Evolutionary conservation across 2,329 filamentous ascomycete genomes (phyloP).

Genomic region (Lachnellula arida): DNA sequence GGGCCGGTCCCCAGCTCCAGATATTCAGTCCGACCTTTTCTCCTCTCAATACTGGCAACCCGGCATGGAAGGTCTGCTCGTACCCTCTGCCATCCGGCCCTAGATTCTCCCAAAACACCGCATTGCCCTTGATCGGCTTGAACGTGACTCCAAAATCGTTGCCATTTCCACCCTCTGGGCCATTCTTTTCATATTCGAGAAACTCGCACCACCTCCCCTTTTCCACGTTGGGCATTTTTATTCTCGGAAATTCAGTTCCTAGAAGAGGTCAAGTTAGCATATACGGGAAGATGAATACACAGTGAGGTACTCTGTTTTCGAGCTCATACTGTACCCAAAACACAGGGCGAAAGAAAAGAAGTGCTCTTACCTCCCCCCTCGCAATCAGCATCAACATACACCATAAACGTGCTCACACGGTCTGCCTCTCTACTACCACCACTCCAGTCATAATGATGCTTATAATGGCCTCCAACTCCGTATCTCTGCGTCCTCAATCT

Average conservation of each 20-base stretch:
- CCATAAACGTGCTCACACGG: conserved; percentile 56
- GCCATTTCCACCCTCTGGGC: conserved; percentile 14
- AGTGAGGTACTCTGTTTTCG: no score
- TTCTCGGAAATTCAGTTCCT: conserved; percentile 53
- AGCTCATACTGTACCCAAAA: no score
- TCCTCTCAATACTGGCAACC: conserved; percentile 50
- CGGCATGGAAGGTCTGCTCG: conserved; percentile 56
- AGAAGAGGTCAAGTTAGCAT: background rate
- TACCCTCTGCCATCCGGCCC: conserved; percentile 50
- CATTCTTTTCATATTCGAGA: conserved; percentile 44
- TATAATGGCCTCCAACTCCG: conserved; percentile 55
- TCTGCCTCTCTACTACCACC: conserved; percentile 36
- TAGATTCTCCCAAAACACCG: conserved; percentile 60
- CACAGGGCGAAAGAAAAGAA: no score
- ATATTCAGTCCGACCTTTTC: conserved; percentile 59
- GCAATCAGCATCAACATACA: conserved; percentile 50
- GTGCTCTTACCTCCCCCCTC: conserved; percentile 42
- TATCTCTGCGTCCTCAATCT: conserved; percentile 58
- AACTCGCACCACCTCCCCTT: conserved; percentile 50
- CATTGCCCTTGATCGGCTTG: conserved; percentile 52
- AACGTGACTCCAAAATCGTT: conserved; percentile 47
- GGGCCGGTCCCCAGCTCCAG: conserved; percentile 50
- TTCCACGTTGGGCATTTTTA: conserved; percentile 39
- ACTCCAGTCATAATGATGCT: conserved; percentile 55
- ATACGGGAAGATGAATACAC: no score